phyloP scores from a whole-genome alignment of 257 asterid genomes.

The Cynanchum wilfordii region DNA sequence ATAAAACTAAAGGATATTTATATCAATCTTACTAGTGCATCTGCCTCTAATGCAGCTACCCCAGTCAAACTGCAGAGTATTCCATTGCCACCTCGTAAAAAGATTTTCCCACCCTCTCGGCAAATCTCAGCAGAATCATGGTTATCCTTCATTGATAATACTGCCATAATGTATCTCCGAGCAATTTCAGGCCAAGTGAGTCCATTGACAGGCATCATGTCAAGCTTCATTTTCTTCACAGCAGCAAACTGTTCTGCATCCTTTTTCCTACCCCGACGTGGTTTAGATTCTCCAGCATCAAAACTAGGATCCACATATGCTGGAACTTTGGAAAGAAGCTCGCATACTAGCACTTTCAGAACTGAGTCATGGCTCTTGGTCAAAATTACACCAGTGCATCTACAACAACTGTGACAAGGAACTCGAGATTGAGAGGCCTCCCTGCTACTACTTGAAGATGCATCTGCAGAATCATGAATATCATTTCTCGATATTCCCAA shows the following conservation, averaged over 20 bases:
- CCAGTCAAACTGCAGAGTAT: constrained; percentile 84
- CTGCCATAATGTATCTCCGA: constrained; percentile 75
- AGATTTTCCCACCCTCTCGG: constrained; percentile 87
- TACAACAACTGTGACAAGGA: constrained; percentile 25
- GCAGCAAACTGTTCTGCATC: constrained; percentile 62
- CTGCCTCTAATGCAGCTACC: constrained; percentile 82
- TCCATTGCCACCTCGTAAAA: constrained; percentile 92
- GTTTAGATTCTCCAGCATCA: constrained; percentile 71
- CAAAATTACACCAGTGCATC: constrained; percentile 52
- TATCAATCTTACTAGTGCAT: constrained; percentile 67
- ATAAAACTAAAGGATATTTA: constrained; percentile 1
- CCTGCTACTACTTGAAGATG: constrained; percentile 25
- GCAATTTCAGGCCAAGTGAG: constrained; percentile 96
- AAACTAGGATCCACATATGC: constrained; percentile 61
- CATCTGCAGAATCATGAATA: constrained; percentile 31
- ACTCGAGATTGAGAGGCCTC: constrained; percentile 38
- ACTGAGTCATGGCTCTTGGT: constrained; percentile 52
- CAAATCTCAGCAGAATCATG: constrained; percentile 73
- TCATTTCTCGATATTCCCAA: constrained; percentile 27
- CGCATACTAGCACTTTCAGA: constrained; percentile 64
- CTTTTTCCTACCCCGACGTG: constrained; percentile 76
- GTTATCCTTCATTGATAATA: constrained; percentile 71
- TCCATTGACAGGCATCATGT: constrained; percentile 74
- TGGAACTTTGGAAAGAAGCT: constrained; percentile 76
- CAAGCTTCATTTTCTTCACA: constrained; percentile 58